Percentiles rank a stretch among this genome's conserved stretches.
Evolutionary conservation across 805 yeast genomes (phyloP).

Genomic region (Yamadazyma philogaea): DNA sequence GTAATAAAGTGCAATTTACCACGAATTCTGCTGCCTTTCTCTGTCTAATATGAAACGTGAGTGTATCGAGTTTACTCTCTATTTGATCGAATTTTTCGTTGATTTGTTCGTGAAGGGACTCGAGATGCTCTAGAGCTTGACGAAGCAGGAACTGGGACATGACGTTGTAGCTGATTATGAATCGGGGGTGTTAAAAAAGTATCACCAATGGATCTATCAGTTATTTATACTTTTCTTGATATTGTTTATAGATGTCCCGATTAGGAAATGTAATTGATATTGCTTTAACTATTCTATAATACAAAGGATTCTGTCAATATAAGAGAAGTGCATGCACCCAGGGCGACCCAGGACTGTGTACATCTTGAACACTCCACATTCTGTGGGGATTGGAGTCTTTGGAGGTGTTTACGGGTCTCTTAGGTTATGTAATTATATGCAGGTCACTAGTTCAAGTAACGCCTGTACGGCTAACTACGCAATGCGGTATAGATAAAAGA

Average conservation of each 20-base stretch:
- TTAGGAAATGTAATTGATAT: slow-evolving; percentile 10
- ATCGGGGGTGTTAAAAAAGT: not conserved
- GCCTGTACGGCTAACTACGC: too few species aligned
- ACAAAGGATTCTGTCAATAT: too few species aligned
- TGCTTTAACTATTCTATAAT: too few species aligned
- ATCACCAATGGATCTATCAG: not conserved
- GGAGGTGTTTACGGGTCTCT: too few species aligned
- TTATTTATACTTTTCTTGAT: not conserved
- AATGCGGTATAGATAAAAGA: too few species aligned
- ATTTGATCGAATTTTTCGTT: slow-evolving; percentile 7
- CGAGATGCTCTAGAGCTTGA: slow-evolving; percentile 5
- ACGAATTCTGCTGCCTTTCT: not conserved
- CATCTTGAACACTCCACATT: too few species aligned
- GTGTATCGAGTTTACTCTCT: slow-evolving; percentile 1
- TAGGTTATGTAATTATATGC: too few species aligned
- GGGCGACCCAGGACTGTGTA: too few species aligned
- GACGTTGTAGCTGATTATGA: not conserved
- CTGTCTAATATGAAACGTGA: not conserved
- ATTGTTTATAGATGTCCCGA: slow-evolving; percentile 8
- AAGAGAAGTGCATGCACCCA: too few species aligned
- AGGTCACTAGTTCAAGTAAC: too few species aligned
- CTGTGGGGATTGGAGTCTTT: too few species aligned
- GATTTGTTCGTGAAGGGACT: slow-evolving; percentile 6
- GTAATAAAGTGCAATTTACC: slow-evolving; percentile 3
- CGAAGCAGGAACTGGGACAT: slow-evolving; percentile 5